A percentile compares a stretch with the other conserved stretches of the same genome.
phyloP scores from a whole-genome alignment of 2,329 filamentous ascomycete genomes.

The Dactylonectria estremocensis region DNA sequence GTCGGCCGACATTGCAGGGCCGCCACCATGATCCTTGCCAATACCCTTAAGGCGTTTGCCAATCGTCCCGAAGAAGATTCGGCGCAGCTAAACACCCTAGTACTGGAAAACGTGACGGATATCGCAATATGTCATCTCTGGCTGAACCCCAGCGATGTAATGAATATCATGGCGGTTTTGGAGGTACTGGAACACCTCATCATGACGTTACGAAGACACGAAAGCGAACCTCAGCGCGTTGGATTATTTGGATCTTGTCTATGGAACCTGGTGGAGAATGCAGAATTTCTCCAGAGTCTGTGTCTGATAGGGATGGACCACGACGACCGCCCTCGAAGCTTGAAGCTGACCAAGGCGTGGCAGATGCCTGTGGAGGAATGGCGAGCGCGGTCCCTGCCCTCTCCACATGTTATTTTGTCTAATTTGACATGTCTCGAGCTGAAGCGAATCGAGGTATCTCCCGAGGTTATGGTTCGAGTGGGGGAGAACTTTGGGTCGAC shows the following conservation, averaged over 20 bases:
- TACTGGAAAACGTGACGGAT: slow-evolving; percentile 67
- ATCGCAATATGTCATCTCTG: slow-evolving; percentile 64
- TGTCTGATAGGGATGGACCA: slow-evolving; percentile 64
- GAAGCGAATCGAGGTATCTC: slow-evolving; percentile 58
- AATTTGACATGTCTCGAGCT: slow-evolving; percentile 62
- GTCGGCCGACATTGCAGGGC: slow-evolving; percentile 62
- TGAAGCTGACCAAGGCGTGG: slow-evolving; percentile 57
- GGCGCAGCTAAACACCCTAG: slow-evolving; percentile 60
- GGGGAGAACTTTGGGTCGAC: slow-evolving; percentile 55
- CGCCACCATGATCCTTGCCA: slow-evolving; percentile 67
- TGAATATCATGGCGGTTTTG: slow-evolving; percentile 63
- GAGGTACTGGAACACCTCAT: slow-evolving; percentile 61
- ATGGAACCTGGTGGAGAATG: slow-evolving; percentile 66
- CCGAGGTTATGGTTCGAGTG: slow-evolving; percentile 54
- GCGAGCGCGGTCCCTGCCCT: slow-evolving; percentile 57
- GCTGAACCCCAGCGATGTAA: slow-evolving; percentile 66
- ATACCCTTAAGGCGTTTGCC: slow-evolving; percentile 65
- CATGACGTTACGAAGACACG: slow-evolving; percentile 63
- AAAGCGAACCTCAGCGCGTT: slow-evolving; percentile 53
- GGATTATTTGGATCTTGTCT: slow-evolving; percentile 61
- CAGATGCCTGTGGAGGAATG: slow-evolving; percentile 58
- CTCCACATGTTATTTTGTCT: slow-evolving; percentile 54
- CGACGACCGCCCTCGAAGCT: slow-evolving; percentile 54
- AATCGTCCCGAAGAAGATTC: slow-evolving; percentile 62
- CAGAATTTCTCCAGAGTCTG: slow-evolving; percentile 61